These are phyloP conservation scores for Botryosphaeria dothidea DNA, from an alignment of 2,329 filamentous ascomycete genomes.

Conservation along the genomic window DNA sequence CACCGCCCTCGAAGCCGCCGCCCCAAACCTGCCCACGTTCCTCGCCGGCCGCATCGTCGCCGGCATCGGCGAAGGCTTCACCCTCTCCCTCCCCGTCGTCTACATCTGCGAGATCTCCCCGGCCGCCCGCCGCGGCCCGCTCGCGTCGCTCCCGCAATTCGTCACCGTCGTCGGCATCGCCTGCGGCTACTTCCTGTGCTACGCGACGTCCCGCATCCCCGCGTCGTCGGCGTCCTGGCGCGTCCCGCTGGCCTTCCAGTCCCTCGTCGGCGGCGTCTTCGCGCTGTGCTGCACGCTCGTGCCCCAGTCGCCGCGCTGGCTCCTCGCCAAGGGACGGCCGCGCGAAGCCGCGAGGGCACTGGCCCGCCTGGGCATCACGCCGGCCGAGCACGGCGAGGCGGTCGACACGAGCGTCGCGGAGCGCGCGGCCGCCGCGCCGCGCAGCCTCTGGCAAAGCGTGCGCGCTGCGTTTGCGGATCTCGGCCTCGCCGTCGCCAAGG, in stretches of 20 bases:
- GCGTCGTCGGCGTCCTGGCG: slow-evolving; percentile 56
- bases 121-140: slow-evolving; percentile 48
- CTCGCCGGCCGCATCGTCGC: slow-evolving; percentile 56
- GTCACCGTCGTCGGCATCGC: slow-evolving; percentile 53
- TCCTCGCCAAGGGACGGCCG: slow-evolving; percentile 50
- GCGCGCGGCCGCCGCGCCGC: no score
- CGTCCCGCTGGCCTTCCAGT: slow-evolving; percentile 55
- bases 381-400: no score
- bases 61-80: slow-evolving; percentile 62
- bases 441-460: no score
- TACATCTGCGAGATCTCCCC: slow-evolving; percentile 66
- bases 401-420: no score
- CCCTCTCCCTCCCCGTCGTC: slow-evolving; percentile 40
- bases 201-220: slow-evolving; percentile 54
- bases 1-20: slow-evolving; percentile 45
- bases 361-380: slow-evolving; percentile 36
- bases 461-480: not conserved
- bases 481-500: not conserved
- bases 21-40: slow-evolving; percentile 53
- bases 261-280: slow-evolving; percentile 43
- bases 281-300: slow-evolving; percentile 45
- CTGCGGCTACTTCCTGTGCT: slow-evolving; percentile 62
- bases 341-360: slow-evolving; percentile 44
- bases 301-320: slow-evolving; percentile 61
- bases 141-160: slow-evolving; percentile 57